phyloP scores from a whole-genome alignment of 164 flowering plant species.

The Santalum album region DNA sequence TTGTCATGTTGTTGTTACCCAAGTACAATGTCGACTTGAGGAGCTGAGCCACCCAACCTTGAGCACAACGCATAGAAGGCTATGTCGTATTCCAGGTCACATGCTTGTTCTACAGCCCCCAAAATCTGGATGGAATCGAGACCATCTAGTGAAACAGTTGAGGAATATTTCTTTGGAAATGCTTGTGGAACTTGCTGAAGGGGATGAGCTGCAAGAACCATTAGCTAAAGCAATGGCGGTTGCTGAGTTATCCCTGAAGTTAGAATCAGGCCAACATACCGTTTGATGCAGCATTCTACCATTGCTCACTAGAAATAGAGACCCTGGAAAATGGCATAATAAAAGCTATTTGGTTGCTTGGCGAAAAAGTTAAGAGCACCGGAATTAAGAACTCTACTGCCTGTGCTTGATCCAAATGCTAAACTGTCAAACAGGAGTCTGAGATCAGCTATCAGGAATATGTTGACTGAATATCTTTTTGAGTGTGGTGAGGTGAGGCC shows the following conservation, averaged over 20 bases:
- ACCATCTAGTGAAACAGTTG: constrained; percentile 21
- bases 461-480: constrained; percentile 57
- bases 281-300: constrained; percentile 33
- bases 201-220: constrained; percentile 38
- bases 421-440: constrained; percentile 22
- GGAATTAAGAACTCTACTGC: constrained; percentile 32
- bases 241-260: constrained; percentile 41
- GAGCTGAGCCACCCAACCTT: constrained; percentile 29
- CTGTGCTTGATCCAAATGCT: constrained; percentile 38
- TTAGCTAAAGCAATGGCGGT: constrained; percentile 65
- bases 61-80: constrained; percentile 55
- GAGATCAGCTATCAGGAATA: constrained; percentile 29
- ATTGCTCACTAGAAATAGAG: constrained; percentile 39
- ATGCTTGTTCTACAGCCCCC: constrained; percentile 19
- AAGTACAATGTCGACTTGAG: too few relatives aligned
- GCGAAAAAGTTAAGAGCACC: constrained; percentile 7
- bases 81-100: constrained; percentile 24
- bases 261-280: constrained; percentile 13
- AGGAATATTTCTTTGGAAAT: constrained; percentile 26
- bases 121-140: constrained; percentile 21
- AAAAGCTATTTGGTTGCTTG: constrained; percentile 38
- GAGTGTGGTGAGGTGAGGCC: too few relatives aligned
- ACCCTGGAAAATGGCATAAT: constrained; percentile 50
- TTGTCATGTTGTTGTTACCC: constrained; percentile 31
- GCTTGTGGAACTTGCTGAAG: constrained; percentile 33